Percentiles rank a stretch among this genome's conserved stretches.
Conservation (phyloP, 2,329 filamentous ascomycete species). For the Curvularia eragrostidis region DNA sequence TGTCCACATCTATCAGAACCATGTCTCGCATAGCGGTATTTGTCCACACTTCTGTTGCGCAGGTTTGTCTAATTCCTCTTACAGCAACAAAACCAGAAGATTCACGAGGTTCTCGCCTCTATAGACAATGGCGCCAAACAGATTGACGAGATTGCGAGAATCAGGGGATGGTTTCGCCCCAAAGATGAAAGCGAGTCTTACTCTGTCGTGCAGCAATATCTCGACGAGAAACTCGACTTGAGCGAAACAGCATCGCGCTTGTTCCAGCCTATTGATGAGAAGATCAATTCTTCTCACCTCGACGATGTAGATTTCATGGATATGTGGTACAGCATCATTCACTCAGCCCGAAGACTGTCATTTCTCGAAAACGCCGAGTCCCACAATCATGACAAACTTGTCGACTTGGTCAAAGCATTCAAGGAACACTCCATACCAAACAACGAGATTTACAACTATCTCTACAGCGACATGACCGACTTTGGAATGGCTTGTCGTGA, state of each 20-base stretch:
- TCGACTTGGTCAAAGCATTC: constrained; percentile 32
- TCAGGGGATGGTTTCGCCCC: constrained; percentile 41
- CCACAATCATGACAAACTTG: constrained; percentile 25
- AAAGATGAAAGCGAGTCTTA: constrained; percentile 32
- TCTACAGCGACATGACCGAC: constrained; percentile 31
- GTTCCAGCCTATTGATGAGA: constrained; percentile 36
- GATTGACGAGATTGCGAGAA: constrained; percentile 41
- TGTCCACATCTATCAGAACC: constrained; percentile 5
- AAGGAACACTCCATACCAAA: constrained; percentile 33
- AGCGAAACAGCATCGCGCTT: constrained; percentile 25
- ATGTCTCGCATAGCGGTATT: constrained; percentile 19
- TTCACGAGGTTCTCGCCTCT: constrained; percentile 27
- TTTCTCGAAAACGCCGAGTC: constrained; percentile 14
- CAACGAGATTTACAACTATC: constrained; percentile 29
- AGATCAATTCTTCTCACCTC: constrained; percentile 24
- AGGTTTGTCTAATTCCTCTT: constrained; percentile 3
- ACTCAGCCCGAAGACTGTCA: constrained; percentile 35
- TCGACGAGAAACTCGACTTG: constrained; percentile 25
- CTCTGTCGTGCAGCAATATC: constrained; percentile 32
- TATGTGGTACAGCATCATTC: constrained; percentile 43
- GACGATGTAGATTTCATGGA: constrained; percentile 33
- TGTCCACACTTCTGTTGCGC: background rate
- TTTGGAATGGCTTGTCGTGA: constrained; percentile 37
- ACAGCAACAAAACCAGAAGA: constrained; percentile 29
- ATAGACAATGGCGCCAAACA: constrained; percentile 21